Evolutionary conservation across 441 rosid genomes (phyloP).

Genomic region (Erodium texanum): DNA sequence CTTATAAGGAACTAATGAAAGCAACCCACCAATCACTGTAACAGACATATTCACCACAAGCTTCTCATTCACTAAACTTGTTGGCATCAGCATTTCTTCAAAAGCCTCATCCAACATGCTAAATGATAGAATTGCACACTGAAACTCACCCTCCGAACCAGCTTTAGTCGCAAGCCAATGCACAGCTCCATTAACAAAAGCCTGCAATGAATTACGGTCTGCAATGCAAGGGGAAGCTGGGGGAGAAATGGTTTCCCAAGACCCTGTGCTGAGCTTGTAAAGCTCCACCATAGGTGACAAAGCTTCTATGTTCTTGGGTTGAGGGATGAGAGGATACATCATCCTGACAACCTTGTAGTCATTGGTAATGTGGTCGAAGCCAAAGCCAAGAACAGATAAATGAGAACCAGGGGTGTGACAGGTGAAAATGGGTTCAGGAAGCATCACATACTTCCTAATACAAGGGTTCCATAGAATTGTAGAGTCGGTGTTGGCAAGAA

Average conservation of each 20-base stretch:
- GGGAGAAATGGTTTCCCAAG: neutral
- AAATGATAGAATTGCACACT: constrained; percentile 11
- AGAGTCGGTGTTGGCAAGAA: neutral
- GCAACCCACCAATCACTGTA: constrained; percentile 11
- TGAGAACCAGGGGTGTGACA: neutral
- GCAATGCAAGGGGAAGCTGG: neutral
- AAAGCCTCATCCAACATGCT: constrained; percentile 4
- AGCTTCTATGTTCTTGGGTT: neutral
- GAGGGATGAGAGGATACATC: constrained; percentile 7
- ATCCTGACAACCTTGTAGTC: constrained; percentile 16
- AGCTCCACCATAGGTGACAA: constrained; percentile 7
- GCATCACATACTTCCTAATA: neutral
- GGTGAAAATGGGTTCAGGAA: neutral
- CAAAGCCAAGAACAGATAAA: neutral
- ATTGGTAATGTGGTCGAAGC: neutral
- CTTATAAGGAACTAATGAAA: neutral
- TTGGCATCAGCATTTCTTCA: constrained; percentile 13
- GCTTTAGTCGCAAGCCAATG: constrained; percentile 11
- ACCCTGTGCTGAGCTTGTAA: neutral
- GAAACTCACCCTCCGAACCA: neutral
- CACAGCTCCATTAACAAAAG: constrained; percentile 10
- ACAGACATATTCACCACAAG: constrained; percentile 6
- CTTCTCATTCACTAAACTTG: constrained; percentile 5
- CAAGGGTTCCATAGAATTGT: neutral
- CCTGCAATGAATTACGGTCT: neutral